phyloP scores from a whole-genome alignment of 805 yeast species.

The Lipomyces yamadae region DNA sequence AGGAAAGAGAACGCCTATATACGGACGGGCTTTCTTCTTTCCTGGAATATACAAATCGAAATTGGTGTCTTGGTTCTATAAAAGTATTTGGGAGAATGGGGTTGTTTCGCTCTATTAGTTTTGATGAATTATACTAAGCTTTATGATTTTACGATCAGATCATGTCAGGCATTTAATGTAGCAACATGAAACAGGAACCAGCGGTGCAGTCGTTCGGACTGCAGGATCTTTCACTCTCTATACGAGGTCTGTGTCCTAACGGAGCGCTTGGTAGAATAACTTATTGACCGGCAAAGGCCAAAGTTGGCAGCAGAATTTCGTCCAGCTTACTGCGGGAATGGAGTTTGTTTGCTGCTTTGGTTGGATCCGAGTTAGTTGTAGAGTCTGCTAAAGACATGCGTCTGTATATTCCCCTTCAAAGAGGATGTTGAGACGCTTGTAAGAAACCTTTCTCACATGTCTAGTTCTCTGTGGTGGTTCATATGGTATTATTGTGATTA shows the following conservation, averaged over 20 bases:
- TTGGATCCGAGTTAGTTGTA: neutral
- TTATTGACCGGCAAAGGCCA: too few species aligned
- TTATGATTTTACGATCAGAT: neutral
- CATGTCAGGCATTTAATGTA: neutral
- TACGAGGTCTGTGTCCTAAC: conserved; percentile 30
- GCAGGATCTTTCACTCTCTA: conserved; percentile 30
- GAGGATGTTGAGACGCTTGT: conserved; percentile 15
- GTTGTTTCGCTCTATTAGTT: neutral
- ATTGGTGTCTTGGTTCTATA: neutral
- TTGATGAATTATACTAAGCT: neutral
- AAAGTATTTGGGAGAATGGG: neutral
- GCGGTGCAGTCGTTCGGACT: conserved; percentile 39
- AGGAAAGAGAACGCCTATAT: neutral
- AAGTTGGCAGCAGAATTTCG: neutral
- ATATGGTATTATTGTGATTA: neutral
- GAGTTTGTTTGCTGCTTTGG: neutral
- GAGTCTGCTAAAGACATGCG: conserved; percentile 30
- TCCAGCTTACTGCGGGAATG: neutral
- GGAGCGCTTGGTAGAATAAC: conserved; percentile 39
- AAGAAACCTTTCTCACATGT: conserved; percentile 33
- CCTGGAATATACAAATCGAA: neutral
- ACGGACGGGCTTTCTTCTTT: neutral
- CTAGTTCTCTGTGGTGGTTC: neutral
- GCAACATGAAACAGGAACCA: conserved; percentile 13
- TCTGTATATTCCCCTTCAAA: conserved; percentile 6